Evolutionary conservation across 768 basidiomycete species (phyloP).

Genomic region (Boletus speciosus): DNA sequence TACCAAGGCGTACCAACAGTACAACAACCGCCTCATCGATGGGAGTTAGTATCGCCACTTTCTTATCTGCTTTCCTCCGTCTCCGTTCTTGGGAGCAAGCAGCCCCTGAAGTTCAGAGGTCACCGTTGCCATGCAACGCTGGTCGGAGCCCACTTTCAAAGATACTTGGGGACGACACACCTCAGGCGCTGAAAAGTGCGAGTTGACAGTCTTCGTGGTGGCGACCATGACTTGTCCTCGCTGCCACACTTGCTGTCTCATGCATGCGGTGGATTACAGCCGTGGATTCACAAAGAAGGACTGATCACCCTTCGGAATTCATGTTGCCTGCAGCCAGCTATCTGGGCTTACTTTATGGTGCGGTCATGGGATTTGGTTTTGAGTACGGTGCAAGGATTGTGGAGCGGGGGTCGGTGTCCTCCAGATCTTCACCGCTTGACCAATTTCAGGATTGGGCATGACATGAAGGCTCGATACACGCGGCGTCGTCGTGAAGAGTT

Average conservation of each 20-base stretch:
- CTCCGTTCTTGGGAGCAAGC: conserved; percentile 21
- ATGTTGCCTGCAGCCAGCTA: conserved; percentile 25
- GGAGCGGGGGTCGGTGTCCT: conserved; percentile 27
- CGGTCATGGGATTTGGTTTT: conserved; percentile 32
- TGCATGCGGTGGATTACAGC: conserved; percentile 25
- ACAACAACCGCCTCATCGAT: conserved; percentile 99
- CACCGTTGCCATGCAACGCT: conserved; percentile 21
- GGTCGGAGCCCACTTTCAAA: conserved; percentile 20
- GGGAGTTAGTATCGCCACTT: conserved; percentile 93
- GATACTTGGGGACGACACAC: conserved; percentile 24
- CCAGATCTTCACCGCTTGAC: conserved; percentile 34
- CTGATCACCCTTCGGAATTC: conserved; percentile 29
- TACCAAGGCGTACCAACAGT: conserved; percentile 86
- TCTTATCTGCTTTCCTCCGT: conserved; percentile 36
- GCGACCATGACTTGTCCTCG: conserved; percentile 31
- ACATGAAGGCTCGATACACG: conserved; percentile 23
- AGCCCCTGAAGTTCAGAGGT: conserved; percentile 16
- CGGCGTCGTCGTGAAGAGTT: conserved; percentile 21
- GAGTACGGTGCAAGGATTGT: conserved; percentile 32
- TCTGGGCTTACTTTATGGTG: conserved; percentile 26
- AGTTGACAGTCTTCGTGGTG: conserved; percentile 29
- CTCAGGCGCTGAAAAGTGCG: conserved; percentile 29
- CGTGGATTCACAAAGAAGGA: conserved; percentile 22
- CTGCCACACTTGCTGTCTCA: conserved; percentile 14
- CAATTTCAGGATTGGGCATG: conserved; percentile 32